Base-by-base conservation (phyloP, 2,329 filamentous ascomycete species). In the Aureobasidium sp. region DNA sequence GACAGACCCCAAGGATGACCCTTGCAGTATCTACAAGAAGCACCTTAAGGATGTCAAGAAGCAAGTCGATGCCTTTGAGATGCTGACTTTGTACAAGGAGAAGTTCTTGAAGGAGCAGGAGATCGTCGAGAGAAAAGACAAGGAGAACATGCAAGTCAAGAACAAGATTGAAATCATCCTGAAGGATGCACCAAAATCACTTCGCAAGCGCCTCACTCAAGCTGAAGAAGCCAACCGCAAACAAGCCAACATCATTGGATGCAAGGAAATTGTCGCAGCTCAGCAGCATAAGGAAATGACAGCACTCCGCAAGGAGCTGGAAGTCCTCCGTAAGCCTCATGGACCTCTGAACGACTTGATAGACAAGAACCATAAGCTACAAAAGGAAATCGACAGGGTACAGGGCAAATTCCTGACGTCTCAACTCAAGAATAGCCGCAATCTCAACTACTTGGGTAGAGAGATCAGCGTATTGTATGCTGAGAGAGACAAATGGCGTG, bases 201-300 rank as follows among this genome's bases (percentile, higher is more conserved):
- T 59, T 18, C 40, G 36, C 23, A 45, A 59, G 42, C 36, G 27
- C 5, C 55, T 59, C 42, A 25, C 18, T n/a, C 40, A 47, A 59
- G 55, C 55, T 29, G 16, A 33, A 4, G 18, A 47, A 25, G 55
- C 55, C 11, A 59, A 59, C n/a, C 40, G 29, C n/a, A 59, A 23
- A 29, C 55, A 59, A 47, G 55, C 55, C 42, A 36, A 59, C 55
- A 47, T 47, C 20, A 59, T 59, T 29, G 55, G 20, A 4, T 59
- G 55, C 25, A 47, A 45, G 10, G 23, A 47, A 29, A 59, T 59
- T 29, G 29, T 59, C 20, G 55, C 55, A 47, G 55, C 36, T 33
- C 55, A 59, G 31, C 55, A 59, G 16, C 25, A 31, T 11, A 33
- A 47, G 42, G 55, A 59, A n/a, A 59, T 59, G 29, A 36, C n/a